phyloP scores from a whole-genome alignment of 345 rosid genomes.

The Acer saccharum region DNA sequence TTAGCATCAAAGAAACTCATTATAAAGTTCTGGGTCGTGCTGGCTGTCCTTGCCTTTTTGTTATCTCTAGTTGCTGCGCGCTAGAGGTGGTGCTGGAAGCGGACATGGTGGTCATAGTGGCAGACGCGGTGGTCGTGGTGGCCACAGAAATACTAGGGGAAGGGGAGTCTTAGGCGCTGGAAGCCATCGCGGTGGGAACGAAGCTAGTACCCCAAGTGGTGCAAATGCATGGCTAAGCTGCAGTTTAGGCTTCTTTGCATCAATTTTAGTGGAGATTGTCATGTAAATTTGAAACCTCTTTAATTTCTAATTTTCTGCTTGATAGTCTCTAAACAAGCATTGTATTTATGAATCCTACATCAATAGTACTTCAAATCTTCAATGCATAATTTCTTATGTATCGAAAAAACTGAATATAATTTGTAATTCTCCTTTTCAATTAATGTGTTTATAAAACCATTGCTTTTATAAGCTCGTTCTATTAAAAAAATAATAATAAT shows the following conservation, averaged over 20 bases:
- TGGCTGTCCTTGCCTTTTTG: neutral
- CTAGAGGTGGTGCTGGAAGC: neutral
- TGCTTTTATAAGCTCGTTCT: no score
- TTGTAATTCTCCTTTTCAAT: no score
- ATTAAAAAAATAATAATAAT: no score
- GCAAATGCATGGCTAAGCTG: slow-evolving; percentile 1
- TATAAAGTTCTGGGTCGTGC: neutral
- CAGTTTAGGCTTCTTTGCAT: neutral
- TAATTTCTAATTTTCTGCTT: no score
- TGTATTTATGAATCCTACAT: no score
- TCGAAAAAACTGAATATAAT: no score
- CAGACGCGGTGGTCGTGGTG: neutral
- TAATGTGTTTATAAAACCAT: no score
- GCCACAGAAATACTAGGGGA: neutral
- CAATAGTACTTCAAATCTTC: no score
- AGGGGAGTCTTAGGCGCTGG: neutral
- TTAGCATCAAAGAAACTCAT: no score
- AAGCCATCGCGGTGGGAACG: neutral
- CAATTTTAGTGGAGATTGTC: neutral
- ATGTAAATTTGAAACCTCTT: no score
- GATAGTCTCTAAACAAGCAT: no score
- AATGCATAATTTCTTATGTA: no score
- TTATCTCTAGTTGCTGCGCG: neutral
- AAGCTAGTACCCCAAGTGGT: neutral
- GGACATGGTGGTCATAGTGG: neutral